Base-by-base conservation (phyloP, 768 basidiomycete species). In the Phylloporus sp. region DNA sequence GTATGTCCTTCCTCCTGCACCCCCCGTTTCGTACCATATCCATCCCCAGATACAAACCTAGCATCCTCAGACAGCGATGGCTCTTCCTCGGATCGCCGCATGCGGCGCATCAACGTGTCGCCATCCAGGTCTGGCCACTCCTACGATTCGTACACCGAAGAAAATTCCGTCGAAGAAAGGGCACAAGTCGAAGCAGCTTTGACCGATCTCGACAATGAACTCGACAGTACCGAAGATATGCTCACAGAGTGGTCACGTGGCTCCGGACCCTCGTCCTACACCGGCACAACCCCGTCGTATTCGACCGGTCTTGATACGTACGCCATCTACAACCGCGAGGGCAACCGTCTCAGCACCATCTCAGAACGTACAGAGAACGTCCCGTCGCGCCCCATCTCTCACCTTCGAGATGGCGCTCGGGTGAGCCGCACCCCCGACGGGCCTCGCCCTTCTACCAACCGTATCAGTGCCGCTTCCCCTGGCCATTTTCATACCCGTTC, bases 281-380 rank as follows among this genome's bases (percentile, higher is more conserved):
- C 68, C 1, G 67, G 63, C 3, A 59, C 66, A 23, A 57, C 62
- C 13, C 58, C 64, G 11, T 54, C 70, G n/a, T 56, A 63, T 46
- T 40, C 71, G 32, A 48, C 67, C 54, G 63, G 71, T 38, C 55
- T 77, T 44, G 65, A 68, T 53, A 66, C 74, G 1, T 72, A 66
- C 40, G 56, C 62, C 29, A 57, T 69, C 37, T 53, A 66, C 20
- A 67, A 71, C 37, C 68, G 73, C 13, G 71, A 71, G 36, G 77
- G 79, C 9, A 66, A 71, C 21, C 62, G 73, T 27, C 71, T 90
- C 17, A 90, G 88, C 59, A 83, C 78, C 3, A 91, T 91, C 49
- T 79, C 86, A 4, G 89, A 91, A 61, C 77, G 74, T 37, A 88
- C 85, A 1, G 89, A 91, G 65, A 80, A 84, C 26, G 69, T 72